Base-by-base conservation (phyloP, 352 stramenopile genomes). In the Saprolegnia parasitica region DNA sequence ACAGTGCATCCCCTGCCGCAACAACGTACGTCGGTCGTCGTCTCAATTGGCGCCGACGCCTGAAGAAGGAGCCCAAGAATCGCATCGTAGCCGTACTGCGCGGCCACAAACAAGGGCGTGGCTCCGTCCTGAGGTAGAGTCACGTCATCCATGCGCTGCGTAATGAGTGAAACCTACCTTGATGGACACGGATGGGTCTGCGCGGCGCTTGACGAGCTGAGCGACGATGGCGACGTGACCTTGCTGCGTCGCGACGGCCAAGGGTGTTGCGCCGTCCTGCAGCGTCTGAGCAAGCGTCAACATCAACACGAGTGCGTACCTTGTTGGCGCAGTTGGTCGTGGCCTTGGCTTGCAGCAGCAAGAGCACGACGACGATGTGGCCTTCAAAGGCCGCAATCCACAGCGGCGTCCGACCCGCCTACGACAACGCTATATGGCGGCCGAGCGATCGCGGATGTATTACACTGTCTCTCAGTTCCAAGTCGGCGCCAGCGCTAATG, bases 211-310 rank as follows among this genome's bases (percentile, higher is more conserved):
- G 24, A 60, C 13, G 13, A 60, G 52, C 35, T 35, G 35, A 3
- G 52, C 52, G 35, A 60, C 52, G 52, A 60, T 24, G 13, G 52
- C 52, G 3, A 60, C 52, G 35, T 60, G 52, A 11, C 52, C 52
- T 24, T 60, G 52, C 35, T 60, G 52, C 24, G 20, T n/a, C 11
- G 52, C 52, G 13, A 60, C 52, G 24, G 35, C 24, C 11, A 60
- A n/a, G 1, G 52, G 52, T 9, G 52, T 60, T 8, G 52, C 52
- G 9, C 52, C 52, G 35, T 60, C 52, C 52, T 60, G 35, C 24
- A 24, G 47, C 47, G 13, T 60, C 24, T 42, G 52, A 24, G 52
- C 13, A n/a, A n/a, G n/a, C n/a, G n/a, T n/a, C 18, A n/a, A n/a
- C 11, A 49, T 10, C 42, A 11, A 8, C 32, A 16, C 23, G 32